phyloP scores from a whole-genome alignment of 78 protist species.

The slime mould (Dictyostelium discoideum) region DNA sequence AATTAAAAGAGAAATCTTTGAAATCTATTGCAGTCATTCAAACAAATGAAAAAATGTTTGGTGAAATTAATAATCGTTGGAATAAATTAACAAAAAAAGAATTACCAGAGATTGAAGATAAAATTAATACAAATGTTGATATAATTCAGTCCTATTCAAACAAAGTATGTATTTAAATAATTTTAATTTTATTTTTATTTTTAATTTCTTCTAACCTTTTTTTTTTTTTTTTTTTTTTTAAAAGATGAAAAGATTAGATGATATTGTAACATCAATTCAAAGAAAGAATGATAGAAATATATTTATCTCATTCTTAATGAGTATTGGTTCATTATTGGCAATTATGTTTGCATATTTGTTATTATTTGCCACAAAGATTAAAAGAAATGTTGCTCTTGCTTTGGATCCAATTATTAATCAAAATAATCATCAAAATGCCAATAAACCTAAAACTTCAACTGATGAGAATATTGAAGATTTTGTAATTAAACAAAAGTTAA shows the following conservation, averaged over 20 bases:
- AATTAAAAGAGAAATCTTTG: slow-evolving; percentile 26
- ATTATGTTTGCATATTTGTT: slow-evolving; percentile 47
- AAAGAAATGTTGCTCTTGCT: neutral
- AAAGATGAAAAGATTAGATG: slow-evolving; percentile 67
- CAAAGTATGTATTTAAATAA: slow-evolving; percentile 26
- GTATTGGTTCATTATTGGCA: slow-evolving; percentile 56
- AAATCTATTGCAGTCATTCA: slow-evolving; percentile 37
- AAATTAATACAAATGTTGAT: slow-evolving; percentile 53
- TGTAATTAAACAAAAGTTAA: slow-evolving; percentile 36
- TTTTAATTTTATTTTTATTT: neutral
- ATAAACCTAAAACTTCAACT: neutral
- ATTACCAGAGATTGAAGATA: slow-evolving; percentile 73
- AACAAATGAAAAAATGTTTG: slow-evolving; percentile 56
- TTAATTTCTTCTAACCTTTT: too few relatives aligned
- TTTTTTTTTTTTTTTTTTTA: too few relatives aligned
- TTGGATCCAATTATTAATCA: neutral
- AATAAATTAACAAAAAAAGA: slow-evolving; percentile 18
- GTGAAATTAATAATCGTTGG: slow-evolving; percentile 22
- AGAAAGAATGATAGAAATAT: slow-evolving; percentile 70
- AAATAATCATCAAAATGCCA: neutral
- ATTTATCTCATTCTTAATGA: slow-evolving; percentile 1
- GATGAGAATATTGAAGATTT: slow-evolving; percentile 46
- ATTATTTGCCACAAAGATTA: slow-evolving; percentile 9
- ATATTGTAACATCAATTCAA: slow-evolving; percentile 61
- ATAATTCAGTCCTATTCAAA: slow-evolving; percentile 65